Conservation (phyloP, 106 monocot species). For the Gastrodia elata region DNA sequence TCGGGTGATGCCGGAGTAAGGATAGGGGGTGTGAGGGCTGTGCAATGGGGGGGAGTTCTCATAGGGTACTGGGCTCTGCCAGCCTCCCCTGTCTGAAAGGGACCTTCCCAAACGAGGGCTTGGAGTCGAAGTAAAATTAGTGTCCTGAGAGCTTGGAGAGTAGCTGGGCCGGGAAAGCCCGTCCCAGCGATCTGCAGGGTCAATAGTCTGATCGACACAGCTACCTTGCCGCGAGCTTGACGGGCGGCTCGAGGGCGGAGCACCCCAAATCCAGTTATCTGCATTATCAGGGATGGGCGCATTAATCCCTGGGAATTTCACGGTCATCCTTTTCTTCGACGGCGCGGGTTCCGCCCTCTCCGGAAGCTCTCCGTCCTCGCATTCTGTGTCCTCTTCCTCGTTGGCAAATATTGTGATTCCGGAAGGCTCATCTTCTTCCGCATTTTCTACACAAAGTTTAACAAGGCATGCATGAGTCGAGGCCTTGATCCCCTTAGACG, state of each 20-base stretch:
- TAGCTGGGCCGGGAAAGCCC: conserved; percentile 12
- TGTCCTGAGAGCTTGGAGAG: conserved; percentile 38
- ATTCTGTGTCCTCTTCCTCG: conserved; percentile 32
- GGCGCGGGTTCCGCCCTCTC: conserved; percentile 26
- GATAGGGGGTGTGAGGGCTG: conserved; percentile 19
- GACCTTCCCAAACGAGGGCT: conserved; percentile 47
- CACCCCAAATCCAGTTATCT: conserved; percentile 50
- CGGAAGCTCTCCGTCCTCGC: conserved; percentile 57
- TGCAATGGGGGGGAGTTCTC: conserved; percentile 18
- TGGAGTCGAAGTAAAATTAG: conserved; percentile 10
- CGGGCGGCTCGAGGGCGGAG: conserved; percentile 1
- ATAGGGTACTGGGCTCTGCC: conserved; percentile 20
- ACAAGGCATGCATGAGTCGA: background rate
- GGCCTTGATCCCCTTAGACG: too few species aligned
- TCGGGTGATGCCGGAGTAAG: conserved; percentile 9
- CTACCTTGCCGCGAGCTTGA: conserved; percentile 1
- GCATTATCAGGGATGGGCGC: conserved; percentile 78
- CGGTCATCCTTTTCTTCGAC: conserved; percentile 33
- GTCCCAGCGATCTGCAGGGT: conserved; percentile 22
- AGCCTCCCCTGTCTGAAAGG: conserved; percentile 44
- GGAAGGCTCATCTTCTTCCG: conserved; percentile 61
- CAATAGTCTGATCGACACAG: background rate
- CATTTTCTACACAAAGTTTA: conserved; percentile 23
- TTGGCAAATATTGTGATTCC: conserved; percentile 78
- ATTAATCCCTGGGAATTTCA: conserved; percentile 81